phyloP scores from a whole-genome alignment of 345 rosid genomes.

The Chamaenerion angustifolium region DNA sequence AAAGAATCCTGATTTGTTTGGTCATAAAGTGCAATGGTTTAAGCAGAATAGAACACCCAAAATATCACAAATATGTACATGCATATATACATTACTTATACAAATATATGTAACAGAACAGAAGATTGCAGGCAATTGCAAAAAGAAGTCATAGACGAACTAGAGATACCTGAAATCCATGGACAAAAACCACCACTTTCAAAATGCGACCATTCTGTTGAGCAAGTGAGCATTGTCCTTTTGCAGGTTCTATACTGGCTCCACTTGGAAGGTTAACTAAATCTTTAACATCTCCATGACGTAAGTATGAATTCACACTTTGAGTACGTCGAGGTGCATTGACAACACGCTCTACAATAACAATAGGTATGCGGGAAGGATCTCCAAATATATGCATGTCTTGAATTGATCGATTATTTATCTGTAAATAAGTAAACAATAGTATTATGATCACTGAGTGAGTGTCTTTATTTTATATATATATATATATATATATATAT shows the following conservation, averaged over 20 bases:
- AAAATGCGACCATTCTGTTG: slow-evolving; percentile 31
- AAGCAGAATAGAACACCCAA: too few relatives aligned
- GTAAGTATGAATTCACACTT: slow-evolving; percentile 68
- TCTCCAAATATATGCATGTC: slow-evolving; percentile 86
- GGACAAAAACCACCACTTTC: slow-evolving; percentile 77
- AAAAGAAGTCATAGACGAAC: not conserved
- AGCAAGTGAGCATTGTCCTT: slow-evolving; percentile 15
- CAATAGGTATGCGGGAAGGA: slow-evolving; percentile 67
- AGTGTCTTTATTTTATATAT: not conserved
- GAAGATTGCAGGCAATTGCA: too few relatives aligned
- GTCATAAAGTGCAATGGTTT: too few relatives aligned
- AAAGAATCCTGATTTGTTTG: too few relatives aligned
- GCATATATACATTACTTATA: too few relatives aligned
- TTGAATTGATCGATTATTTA: slow-evolving; percentile 80
- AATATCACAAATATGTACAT: too few relatives aligned
- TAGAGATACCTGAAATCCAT: slow-evolving; percentile 74
- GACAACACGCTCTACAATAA: slow-evolving; percentile 67
- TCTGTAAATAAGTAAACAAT: slow-evolving; percentile 33
- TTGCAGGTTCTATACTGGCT: slow-evolving; percentile 17
- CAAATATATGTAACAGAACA: too few relatives aligned
- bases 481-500: not conserved
- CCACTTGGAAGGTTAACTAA: slow-evolving; percentile 15
- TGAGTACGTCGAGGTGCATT: slow-evolving; percentile 75
- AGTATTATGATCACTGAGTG: slow-evolving; percentile 4
- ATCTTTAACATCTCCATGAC: slow-evolving; percentile 41